phyloP scores from a whole-genome alignment of 768 basidiomycete genomes.

The Lactifluus piperatus region DNA sequence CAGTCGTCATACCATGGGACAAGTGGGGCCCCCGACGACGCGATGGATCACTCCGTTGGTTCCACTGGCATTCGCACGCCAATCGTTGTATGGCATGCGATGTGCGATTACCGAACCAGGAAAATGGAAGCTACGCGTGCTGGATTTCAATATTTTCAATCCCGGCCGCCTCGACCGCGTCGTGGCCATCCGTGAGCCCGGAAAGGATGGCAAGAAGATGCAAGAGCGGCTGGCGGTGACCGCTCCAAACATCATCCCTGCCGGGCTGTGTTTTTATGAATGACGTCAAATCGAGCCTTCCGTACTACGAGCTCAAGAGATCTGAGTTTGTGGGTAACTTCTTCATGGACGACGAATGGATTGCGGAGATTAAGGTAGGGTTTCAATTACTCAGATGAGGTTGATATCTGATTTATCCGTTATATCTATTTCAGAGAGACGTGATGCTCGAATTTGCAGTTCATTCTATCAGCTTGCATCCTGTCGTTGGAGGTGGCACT shows the following conservation, averaged over 20 bases:
- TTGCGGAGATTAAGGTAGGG: conserved; percentile 5
- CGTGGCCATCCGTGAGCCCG: background rate
- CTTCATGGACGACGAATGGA: conserved; percentile 11
- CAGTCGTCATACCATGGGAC: background rate
- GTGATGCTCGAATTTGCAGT: background rate
- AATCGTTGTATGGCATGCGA: background rate
- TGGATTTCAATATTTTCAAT: conserved; percentile 16
- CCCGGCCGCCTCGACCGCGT: background rate
- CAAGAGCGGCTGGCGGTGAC: background rate
- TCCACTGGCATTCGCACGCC: background rate
- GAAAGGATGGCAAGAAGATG: background rate
- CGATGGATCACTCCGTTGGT: background rate
- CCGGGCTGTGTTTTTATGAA: conserved; percentile 1
- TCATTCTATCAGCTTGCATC: background rate
- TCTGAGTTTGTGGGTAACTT: background rate
- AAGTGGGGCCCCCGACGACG: conserved; percentile 8
- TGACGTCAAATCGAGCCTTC: conserved; percentile 1
- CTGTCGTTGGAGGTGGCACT: background rate
- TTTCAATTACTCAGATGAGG: background rate
- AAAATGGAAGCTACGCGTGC: background rate
- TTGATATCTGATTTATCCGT: background rate
- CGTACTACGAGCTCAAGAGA: conserved; percentile 6
- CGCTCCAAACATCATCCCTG: background rate
- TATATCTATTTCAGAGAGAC: background rate
- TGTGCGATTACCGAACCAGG: background rate